Percentiles rank a stretch among this genome's conserved stretches.
Evolutionary conservation across 345 rosid genomes (phyloP).

Genomic region (Brassica nigra): DNA sequence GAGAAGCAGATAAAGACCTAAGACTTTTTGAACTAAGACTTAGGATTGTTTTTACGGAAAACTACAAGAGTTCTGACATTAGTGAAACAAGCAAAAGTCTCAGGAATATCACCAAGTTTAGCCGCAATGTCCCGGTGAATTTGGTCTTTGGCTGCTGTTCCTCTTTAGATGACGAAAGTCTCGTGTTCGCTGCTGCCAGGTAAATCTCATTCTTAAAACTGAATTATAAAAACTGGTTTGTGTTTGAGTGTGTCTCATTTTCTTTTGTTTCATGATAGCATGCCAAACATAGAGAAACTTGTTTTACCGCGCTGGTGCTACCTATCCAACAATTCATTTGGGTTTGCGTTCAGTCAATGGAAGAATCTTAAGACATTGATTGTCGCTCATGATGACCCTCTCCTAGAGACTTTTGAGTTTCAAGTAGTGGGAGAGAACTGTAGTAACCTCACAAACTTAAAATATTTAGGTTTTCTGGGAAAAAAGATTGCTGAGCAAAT

Average conservation of each 20-base stretch:
- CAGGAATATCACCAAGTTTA: background rate
- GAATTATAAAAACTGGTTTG: background rate
- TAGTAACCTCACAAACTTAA: slow-evolving; percentile 9
- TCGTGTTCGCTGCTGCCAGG: slow-evolving; percentile 18
- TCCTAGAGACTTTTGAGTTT: background rate
- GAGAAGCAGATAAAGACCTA: too few species aligned
- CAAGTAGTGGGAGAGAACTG: slow-evolving; percentile 16
- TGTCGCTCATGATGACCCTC: background rate
- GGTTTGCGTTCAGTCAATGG: slow-evolving; percentile 5
- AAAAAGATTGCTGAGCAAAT: background rate
- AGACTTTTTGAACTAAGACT: too few species aligned
- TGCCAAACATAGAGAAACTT: slow-evolving; percentile 31
- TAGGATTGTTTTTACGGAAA: background rate
- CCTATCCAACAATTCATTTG: background rate
- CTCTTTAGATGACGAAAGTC: background rate
- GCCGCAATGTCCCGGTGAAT: slow-evolving; percentile 10
- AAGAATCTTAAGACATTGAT: slow-evolving; percentile 1
- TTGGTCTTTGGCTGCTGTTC: background rate
- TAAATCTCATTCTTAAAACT: slow-evolving; percentile 3
- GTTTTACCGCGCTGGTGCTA: slow-evolving; percentile 4
- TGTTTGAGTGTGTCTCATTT: background rate
- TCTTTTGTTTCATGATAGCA: background rate
- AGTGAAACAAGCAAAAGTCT: background rate
- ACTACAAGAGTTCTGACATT: background rate
- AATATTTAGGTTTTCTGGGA: slow-evolving; percentile 2